Conservation (phyloP, 768 basidiomycete species). For the Trametes gibbosa region DNA sequence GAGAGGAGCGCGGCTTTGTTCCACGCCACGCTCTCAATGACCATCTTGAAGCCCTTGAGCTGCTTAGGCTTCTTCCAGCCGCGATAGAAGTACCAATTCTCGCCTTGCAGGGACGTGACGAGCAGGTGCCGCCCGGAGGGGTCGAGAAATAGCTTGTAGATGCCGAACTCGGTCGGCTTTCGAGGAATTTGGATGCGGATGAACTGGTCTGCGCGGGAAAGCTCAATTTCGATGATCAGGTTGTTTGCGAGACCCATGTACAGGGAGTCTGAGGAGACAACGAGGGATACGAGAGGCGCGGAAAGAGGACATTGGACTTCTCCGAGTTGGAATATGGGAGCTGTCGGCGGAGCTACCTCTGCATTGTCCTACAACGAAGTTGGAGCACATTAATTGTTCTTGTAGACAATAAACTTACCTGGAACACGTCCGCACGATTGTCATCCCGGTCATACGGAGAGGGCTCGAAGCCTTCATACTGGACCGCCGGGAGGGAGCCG, state of each 20-base stretch:
- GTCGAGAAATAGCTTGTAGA: constrained; percentile 86
- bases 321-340: constrained; percentile 78
- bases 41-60: constrained; percentile 77
- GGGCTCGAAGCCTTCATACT: constrained; percentile 89
- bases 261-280: constrained; percentile 83
- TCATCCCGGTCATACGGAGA: constrained; percentile 58
- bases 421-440: constrained; percentile 40
- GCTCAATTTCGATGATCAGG: constrained; percentile 82
- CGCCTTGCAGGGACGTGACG: constrained; percentile 81
- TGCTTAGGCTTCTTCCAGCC: constrained; percentile 80
- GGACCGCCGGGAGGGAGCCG: constrained; percentile 53
- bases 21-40: constrained; percentile 93
- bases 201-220: constrained; percentile 84
- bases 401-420: constrained; percentile 15
- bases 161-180: constrained; percentile 70
- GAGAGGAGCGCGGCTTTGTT: constrained; percentile 68
- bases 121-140: constrained; percentile 91
- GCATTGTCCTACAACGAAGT: neutral
- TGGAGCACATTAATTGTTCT: too few relatives aligned
- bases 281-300: constrained; percentile 77
- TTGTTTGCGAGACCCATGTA: constrained; percentile 81
- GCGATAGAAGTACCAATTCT: constrained; percentile 89
- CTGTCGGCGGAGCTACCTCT: constrained; percentile 35
- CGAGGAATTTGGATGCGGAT: constrained; percentile 74
- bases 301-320: constrained; percentile 88